phyloP scores from a whole-genome alignment of 345 rosid genomes.

The Euphorbia peplus region DNA sequence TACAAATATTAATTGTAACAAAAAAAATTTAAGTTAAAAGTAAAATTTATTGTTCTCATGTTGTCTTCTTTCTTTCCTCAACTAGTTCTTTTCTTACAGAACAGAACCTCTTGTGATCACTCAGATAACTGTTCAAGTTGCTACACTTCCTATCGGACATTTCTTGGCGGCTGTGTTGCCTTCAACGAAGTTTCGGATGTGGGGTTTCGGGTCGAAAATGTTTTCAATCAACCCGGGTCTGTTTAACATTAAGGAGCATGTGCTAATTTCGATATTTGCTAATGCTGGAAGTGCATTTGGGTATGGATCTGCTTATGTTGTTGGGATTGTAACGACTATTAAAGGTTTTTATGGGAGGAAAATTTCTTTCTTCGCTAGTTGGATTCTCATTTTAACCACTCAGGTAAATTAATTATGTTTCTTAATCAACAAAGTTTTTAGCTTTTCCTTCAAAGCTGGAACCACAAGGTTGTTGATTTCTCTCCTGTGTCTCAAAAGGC shows the following conservation, averaged over 20 bases:
- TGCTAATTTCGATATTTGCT: conserved; percentile 72
- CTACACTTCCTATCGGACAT: conserved; percentile 68
- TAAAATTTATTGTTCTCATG: too few species aligned
- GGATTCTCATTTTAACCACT: conserved; percentile 86
- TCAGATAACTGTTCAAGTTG: conserved; percentile 78
- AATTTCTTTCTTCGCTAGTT: conserved; percentile 66
- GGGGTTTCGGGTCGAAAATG: conserved; percentile 45
- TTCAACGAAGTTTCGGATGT: conserved; percentile 48
- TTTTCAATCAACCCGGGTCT: conserved; percentile 80
- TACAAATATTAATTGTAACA: too few species aligned
- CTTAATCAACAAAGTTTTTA: too few species aligned
- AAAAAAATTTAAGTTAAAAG: too few species aligned
- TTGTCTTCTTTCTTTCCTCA: conserved; percentile 65
- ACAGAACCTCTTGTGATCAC: conserved; percentile 78
- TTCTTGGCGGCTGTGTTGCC: conserved; percentile 69
- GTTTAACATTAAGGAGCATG: conserved; percentile 85
- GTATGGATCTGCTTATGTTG: conserved; percentile 60
- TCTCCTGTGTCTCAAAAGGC: too few species aligned
- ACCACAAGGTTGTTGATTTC: too few species aligned
- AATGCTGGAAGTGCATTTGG: conserved; percentile 90
- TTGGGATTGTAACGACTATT: conserved; percentile 64
- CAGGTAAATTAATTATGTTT: too few species aligned
- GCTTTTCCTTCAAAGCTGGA: too few species aligned
- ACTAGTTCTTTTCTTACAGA: conserved; percentile 78
- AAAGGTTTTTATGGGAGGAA: conserved; percentile 62